phyloP scores from a whole-genome alignment of 176 grass and related monocot genomes.

The Carex cristatella region DNA sequence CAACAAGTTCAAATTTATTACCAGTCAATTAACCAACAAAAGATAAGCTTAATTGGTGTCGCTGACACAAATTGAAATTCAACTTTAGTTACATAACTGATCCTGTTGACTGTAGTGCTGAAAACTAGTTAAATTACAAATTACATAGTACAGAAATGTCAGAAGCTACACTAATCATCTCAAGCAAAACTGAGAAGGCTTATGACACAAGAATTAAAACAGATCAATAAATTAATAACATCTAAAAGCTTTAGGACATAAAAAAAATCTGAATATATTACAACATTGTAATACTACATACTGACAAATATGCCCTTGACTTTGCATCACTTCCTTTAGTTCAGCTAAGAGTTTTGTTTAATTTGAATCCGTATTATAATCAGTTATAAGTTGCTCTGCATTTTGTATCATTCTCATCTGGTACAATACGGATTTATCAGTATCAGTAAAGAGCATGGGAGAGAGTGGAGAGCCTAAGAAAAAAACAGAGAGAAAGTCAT shows the following conservation, averaged over 20 bases:
- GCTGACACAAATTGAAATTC: background rate
- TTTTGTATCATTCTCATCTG: constrained; percentile 2
- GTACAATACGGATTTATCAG: background rate
- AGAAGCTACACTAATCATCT: background rate
- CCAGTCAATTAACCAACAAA: background rate
- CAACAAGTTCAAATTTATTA: background rate
- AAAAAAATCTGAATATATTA: background rate
- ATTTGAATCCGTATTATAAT: background rate
- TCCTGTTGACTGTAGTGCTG: background rate
- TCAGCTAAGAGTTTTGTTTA: too few species aligned
- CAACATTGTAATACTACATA: too few species aligned
- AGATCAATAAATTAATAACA: background rate
- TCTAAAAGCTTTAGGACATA: background rate
- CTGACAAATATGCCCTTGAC: too few species aligned
- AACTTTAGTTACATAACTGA: background rate
- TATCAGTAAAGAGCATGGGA: background rate
- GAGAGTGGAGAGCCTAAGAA: background rate
- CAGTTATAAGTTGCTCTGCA: background rate
- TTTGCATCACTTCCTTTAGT: too few species aligned
- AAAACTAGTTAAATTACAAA: background rate
- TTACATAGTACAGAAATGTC: background rate
- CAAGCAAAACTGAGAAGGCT: background rate
- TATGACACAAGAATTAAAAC: background rate
- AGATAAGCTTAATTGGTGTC: background rate
- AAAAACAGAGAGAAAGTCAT: background rate